A percentile compares a stretch with the other conserved stretches of the same genome.
phyloP scores from a whole-genome alignment of 345 rosid genomes.

The Euphorbia tirucalli region DNA sequence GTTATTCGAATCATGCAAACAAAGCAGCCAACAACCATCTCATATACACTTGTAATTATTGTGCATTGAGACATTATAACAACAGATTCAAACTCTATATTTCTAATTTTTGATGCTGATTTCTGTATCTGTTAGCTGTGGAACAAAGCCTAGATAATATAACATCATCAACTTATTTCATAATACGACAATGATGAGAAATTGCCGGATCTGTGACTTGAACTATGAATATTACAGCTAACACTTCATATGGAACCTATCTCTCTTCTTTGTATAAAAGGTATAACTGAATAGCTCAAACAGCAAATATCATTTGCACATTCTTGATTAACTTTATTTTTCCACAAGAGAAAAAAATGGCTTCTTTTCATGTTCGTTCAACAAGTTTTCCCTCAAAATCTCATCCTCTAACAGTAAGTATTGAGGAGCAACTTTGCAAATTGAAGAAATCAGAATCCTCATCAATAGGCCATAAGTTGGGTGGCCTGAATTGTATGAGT shows the following conservation, averaged over 20 bases:
- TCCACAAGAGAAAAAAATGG: background rate
- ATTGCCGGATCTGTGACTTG: background rate
- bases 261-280: background rate
- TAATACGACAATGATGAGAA: no score
- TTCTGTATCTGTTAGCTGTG: no score
- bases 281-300: background rate
- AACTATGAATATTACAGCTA: background rate
- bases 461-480: background rate
- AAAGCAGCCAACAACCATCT: no score
- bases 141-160: no score
- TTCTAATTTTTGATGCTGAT: no score
- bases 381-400: slow-evolving; percentile 35
- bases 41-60: no score
- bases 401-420: slow-evolving; percentile 33
- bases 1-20: no score
- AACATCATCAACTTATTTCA: no score
- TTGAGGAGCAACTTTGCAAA: slow-evolving; percentile 30
- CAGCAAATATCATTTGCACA: background rate
- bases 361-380: slow-evolving; percentile 26
- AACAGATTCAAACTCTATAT: no score
- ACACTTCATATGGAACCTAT: background rate
- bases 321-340: background rate
- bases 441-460: slow-evolving; percentile 21
- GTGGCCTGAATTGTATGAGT: background rate
- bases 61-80: no score